A percentile compares a stretch with the other conserved stretches of the same genome.
Conservation (phyloP, 1,284 basidiomycete species). For the Amylostereum areolatum region DNA sequence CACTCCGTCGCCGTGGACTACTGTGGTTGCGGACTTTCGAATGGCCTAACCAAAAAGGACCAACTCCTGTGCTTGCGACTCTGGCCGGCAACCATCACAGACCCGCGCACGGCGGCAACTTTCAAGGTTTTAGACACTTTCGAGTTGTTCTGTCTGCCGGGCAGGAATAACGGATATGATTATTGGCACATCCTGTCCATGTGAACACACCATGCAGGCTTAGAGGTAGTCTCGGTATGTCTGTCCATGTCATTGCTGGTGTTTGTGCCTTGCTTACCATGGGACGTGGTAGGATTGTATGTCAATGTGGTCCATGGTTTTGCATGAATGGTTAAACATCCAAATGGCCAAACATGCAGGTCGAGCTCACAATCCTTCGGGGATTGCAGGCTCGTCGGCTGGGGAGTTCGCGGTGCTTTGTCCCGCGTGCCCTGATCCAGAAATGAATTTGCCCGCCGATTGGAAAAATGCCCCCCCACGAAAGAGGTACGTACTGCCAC, state of each 20-base stretch:
- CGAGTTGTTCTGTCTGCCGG: constrained; percentile 13
- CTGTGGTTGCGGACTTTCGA: constrained; percentile 12
- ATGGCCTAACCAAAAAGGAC: neutral
- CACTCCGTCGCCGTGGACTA: constrained; percentile 11
- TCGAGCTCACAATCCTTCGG: constrained; percentile 14
- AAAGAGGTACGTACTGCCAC: constrained; percentile 6
- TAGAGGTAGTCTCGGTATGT: too few species aligned
- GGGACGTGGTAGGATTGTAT: too few species aligned
- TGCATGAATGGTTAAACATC: constrained; percentile 14
- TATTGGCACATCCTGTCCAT: constrained; percentile 4
- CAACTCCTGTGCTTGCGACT: constrained; percentile 16
- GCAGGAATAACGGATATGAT: constrained; percentile 8
- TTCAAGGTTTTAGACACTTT: constrained; percentile 13
- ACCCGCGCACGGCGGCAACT: constrained; percentile 16
- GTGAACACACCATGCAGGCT: too few species aligned
- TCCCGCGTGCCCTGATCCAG: constrained; percentile 15
- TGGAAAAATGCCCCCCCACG: constrained; percentile 12
- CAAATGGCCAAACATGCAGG: constrained; percentile 18
- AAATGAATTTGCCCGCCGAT: constrained; percentile 11
- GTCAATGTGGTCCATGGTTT: too few species aligned
- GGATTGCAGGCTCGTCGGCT: constrained; percentile 3
- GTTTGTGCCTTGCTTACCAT: too few species aligned
- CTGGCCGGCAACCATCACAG: constrained; percentile 14
- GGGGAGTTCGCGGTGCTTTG: constrained; percentile 14
- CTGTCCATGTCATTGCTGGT: too few species aligned